These are phyloP conservation scores for Lippia alba DNA, from an alignment of 305 asterid genomes.

Conservation along the genomic window DNA sequence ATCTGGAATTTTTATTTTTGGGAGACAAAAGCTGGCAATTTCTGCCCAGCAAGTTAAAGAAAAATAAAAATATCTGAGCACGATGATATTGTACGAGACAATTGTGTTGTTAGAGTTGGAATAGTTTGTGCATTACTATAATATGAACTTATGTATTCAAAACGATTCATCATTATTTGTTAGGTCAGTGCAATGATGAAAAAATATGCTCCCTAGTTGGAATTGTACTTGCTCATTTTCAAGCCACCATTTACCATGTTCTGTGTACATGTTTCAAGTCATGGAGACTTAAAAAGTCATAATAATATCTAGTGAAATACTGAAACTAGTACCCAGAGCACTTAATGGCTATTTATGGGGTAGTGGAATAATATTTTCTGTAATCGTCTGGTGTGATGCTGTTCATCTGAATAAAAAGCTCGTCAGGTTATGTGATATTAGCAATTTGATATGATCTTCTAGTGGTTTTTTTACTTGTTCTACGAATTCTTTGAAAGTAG, in stretches of 20 bases:
- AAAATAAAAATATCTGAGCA: not conserved
- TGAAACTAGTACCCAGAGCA: not conserved
- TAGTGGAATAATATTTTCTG: not conserved
- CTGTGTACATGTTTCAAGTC: not conserved
- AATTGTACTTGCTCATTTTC: not conserved
- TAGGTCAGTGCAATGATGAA: not conserved
- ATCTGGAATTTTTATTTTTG: not conserved
- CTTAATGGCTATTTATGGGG: not conserved
- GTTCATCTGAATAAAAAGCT: not conserved
- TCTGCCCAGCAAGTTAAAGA: not conserved
- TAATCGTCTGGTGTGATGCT: not conserved
- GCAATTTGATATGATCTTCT: not conserved
- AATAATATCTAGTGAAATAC: not conserved
- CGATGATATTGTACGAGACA: not conserved
- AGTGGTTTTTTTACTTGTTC: not conserved
- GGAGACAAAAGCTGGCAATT: not conserved
- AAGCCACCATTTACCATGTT: not conserved
- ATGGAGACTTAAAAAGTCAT: not conserved
- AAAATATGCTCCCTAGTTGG: not conserved
- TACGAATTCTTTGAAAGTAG: constrained; percentile 5
- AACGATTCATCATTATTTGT: not conserved
- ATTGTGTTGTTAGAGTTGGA: not conserved
- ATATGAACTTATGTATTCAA: not conserved
- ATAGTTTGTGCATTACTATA: not conserved
- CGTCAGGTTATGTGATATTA: not conserved